Percentiles rank a stretch among this genome's conserved stretches.
phyloP scores from a whole-genome alignment of 768 basidiomycete species.

The Mycena alexandri region DNA sequence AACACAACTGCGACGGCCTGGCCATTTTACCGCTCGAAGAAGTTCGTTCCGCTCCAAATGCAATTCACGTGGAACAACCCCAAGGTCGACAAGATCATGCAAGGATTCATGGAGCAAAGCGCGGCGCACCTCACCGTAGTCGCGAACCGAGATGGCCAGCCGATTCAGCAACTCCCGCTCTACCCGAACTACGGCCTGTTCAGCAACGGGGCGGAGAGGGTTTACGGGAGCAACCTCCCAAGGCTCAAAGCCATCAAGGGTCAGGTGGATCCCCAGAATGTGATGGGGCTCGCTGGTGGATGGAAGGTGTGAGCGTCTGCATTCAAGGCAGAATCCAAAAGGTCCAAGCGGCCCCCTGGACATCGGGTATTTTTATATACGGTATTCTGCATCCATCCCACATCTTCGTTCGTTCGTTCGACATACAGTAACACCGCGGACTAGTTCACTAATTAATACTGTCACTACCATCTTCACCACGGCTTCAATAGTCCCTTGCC shows the following conservation, averaged over 20 bases:
- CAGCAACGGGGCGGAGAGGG: constrained; percentile 53
- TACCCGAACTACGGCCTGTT: constrained; percentile 61
- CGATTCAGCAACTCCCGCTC: constrained; percentile 47
- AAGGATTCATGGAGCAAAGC: constrained; percentile 45
- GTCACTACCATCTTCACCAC: too few species aligned
- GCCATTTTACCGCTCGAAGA: constrained; percentile 49
- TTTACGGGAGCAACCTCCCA: constrained; percentile 55
- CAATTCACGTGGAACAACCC: constrained; percentile 41
- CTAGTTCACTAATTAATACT: too few species aligned
- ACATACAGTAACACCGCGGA: too few species aligned
- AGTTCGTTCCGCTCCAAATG: constrained; percentile 46
- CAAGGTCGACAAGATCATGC: constrained; percentile 40
- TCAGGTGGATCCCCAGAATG: constrained; percentile 55
- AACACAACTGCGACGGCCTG: constrained; percentile 56
- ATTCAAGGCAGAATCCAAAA: too few species aligned
- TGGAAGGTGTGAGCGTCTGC: constrained; percentile 59
- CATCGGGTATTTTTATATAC: too few species aligned
- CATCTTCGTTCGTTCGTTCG: too few species aligned
- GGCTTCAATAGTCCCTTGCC: too few species aligned
- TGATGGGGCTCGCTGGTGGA: too few species aligned
- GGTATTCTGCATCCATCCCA: too few species aligned
- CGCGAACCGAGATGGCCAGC: too few species aligned
- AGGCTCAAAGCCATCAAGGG: constrained; percentile 48
- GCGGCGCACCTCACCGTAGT: too few species aligned
- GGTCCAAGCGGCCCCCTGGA: too few species aligned